phyloP scores from a whole-genome alignment of 257 asterid genomes.

The Primulina tabacum region DNA sequence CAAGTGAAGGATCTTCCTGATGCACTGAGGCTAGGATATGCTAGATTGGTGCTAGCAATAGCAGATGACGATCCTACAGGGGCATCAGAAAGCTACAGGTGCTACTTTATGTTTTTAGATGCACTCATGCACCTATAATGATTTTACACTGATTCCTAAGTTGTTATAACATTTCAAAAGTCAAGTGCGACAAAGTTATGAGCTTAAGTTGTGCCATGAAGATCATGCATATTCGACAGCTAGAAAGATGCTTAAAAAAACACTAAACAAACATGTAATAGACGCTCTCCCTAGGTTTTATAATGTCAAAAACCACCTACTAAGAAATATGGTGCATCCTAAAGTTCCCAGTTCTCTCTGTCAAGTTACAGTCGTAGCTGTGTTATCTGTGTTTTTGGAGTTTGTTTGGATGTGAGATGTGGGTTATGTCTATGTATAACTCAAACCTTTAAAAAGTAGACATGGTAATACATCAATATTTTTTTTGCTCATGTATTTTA shows the following conservation, averaged over 20 bases:
- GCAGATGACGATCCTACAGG: constrained; percentile 78
- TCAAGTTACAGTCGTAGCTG: neutral
- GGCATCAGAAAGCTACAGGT: constrained; percentile 94
- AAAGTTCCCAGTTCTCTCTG: neutral
- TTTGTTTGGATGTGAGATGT: neutral
- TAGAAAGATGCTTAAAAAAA: neutral
- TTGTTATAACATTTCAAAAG: neutral
- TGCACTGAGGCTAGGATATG: constrained; percentile 83
- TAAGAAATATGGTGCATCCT: neutral
- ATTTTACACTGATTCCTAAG: neutral
- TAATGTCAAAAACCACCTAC: neutral
- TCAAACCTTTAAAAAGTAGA: neutral
- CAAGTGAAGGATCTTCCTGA: constrained; percentile 99
- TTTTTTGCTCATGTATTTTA: neutral
- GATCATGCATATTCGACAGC: neutral
- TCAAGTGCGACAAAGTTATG: neutral
- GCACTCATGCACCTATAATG: neutral
- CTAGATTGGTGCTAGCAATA: constrained; percentile 80
- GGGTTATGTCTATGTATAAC: neutral
- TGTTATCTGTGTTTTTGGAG: neutral
- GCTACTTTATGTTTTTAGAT: constrained; percentile 16
- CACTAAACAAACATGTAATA: neutral
- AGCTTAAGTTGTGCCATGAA: constrained; percentile 15
- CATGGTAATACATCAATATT: neutral
- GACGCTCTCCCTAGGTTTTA: neutral